Conservation (phyloP, 192 early-diverging fungal genomes). For the Geranomyces variabilis region DNA sequence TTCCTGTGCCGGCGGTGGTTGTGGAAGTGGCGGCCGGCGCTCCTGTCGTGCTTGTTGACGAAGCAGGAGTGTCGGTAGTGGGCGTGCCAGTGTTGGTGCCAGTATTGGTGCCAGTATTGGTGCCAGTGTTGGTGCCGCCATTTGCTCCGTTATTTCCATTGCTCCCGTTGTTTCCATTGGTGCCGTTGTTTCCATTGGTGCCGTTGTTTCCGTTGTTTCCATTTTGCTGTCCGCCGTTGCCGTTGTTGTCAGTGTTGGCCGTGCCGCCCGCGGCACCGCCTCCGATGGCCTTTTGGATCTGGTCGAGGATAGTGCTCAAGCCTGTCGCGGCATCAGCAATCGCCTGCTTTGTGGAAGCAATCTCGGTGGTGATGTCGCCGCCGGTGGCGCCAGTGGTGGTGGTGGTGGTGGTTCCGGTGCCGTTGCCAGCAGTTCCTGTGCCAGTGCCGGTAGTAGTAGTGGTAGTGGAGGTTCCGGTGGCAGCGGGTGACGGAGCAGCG, state of each 20-base stretch:
- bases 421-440: slow-evolving; percentile 79
- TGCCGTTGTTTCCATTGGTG: too few species aligned
- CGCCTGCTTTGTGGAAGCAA: not conserved
- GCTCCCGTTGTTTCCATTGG: too few species aligned
- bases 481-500: not conserved
- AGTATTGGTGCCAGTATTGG: too few species aligned
- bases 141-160: too few species aligned
- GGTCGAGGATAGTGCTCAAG: not conserved
- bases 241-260: not conserved
- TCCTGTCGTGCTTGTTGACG: too few species aligned
- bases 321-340: not conserved
- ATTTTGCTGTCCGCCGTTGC: not conserved
- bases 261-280: not conserved
- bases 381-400: slow-evolving; percentile 59
- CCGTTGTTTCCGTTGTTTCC: too few species aligned
- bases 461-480: not conserved
- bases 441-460: slow-evolving; percentile 46
- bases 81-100: too few species aligned
- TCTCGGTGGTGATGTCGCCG: not conserved
- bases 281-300: not conserved
- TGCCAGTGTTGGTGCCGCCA: too few species aligned
- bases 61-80: too few species aligned
- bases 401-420: slow-evolving; percentile 71
- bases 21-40: too few species aligned
- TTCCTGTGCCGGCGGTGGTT: too few species aligned